Base-by-base conservation (phyloP, 2,329 filamentous ascomycete species). In the Drechslerella stenobrocha region DNA sequence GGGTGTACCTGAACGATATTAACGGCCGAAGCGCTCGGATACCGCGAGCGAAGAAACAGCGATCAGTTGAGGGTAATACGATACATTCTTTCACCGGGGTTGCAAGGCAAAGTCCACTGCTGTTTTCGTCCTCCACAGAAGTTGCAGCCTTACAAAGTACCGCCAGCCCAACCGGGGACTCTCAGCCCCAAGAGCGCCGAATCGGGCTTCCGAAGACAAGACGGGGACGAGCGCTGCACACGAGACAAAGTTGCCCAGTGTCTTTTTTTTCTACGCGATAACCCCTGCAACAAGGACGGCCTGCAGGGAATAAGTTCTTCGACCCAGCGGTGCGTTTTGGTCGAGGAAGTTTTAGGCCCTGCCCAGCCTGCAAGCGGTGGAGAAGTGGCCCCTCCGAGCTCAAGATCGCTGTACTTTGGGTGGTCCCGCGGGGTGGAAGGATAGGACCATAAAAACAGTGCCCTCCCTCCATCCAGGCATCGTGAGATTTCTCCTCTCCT, bases 381-480 rank as follows among this genome's bases (percentile, higher is more conserved):
- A 11, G 34, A 45, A 42, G 45, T 28, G 15, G 40, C 23, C 15
- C 11, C 40, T 26, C 24, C 42, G 47, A 23, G 30, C 44, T 50
- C 34, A 4, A 50, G 51, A 53, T 53, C 48, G 51, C 50, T 47
- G 44, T 32, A 28, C 37, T 26, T 53, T 59, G 60, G 61, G n/a
- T n/a, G n/a, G 59, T 50, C 45, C 60, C 61, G 63, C 55, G 63
- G 55, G 53, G 55, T 56, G 63, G 55, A 60, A 56, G 37, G 63
- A 53, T 52, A 32, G 37, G 2, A 34, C 52, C 63, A 67, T 67
- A 60, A 67, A 67, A 60, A 52, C 55, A 44, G 55, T 67, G 61
- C 40, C 47, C 55, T 44, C 50, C 55, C 22, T 30, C 44, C 44
- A 7, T 47, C 37, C n/a, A n/a, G 15, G 8, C 13, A 47, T 30